phyloP scores from a whole-genome alignment of 169 alveolate species.

The Plasmodium cynomolgi region DNA sequence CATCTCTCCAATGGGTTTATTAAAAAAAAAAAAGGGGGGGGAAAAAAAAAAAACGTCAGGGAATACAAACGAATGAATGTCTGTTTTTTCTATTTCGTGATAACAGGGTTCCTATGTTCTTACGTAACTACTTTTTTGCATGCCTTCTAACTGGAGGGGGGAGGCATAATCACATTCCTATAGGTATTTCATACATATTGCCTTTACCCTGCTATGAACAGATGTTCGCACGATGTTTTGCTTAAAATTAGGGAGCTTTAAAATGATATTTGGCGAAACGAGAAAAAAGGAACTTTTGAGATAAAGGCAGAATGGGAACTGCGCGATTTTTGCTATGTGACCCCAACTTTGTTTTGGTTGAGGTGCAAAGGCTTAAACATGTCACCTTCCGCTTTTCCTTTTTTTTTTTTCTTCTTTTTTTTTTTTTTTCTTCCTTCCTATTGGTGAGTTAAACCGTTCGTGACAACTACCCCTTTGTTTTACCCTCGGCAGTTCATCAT shows the following conservation, averaged over 20 bases:
- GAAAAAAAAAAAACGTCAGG: background rate
- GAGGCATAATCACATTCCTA: background rate
- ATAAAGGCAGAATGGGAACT: background rate
- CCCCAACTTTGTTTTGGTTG: background rate
- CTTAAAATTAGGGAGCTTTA: background rate
- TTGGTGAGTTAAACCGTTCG: background rate
- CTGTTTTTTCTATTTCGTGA: background rate
- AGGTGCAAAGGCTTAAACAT: background rate
- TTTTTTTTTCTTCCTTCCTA: background rate
- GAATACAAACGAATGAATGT: background rate
- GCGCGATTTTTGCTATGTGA: background rate
- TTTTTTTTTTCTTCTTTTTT: background rate
- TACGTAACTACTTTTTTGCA: background rate
- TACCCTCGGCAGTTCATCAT: background rate
- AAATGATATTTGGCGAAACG: background rate
- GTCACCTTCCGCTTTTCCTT: background rate
- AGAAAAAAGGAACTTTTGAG: background rate
- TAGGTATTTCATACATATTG: background rate
- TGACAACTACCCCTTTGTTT: background rate
- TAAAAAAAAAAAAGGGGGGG: background rate
- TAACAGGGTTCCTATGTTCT: background rate
- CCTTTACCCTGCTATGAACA: background rate
- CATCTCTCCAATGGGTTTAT: conserved; percentile 17
- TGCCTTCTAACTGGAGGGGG: background rate
- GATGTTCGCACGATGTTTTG: background rate